These are phyloP conservation scores for Gossypium lobatum DNA, from an alignment of 441 rosid species.

Conservation along the genomic window DNA sequence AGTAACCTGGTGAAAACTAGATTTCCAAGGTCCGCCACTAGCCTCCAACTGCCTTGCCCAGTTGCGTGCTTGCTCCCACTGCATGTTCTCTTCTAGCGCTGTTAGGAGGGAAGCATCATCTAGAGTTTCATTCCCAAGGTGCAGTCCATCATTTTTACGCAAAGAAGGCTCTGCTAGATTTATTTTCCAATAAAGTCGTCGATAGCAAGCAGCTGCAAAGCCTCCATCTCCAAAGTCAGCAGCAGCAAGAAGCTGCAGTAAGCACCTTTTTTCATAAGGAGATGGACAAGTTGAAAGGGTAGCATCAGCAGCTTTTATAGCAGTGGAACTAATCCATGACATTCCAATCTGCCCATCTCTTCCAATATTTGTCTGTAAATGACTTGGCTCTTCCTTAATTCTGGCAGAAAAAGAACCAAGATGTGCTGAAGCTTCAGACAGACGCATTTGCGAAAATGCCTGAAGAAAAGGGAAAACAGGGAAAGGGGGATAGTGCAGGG, in stretches of 20 bases:
- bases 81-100: constrained; percentile 77
- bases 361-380: constrained; percentile 44
- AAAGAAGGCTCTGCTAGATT: constrained; percentile 91
- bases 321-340: constrained; percentile 85
- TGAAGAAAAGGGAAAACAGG: constrained; percentile 24
- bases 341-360: constrained; percentile 66
- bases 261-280: constrained; percentile 95
- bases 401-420: constrained; percentile 89
- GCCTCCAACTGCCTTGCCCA: constrained; percentile 98
- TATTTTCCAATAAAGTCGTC: constrained; percentile 87
- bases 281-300: constrained; percentile 88
- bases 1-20: constrained; percentile 82
- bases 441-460: constrained; percentile 99
- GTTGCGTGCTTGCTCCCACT: constrained; percentile 98
- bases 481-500: not conserved
- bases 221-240: constrained; percentile 97
- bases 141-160: constrained; percentile 59
- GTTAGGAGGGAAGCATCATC: constrained; percentile 89
- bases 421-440: constrained; percentile 97
- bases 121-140: constrained; percentile 77
- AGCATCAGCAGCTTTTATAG: constrained; percentile 91
- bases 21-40: constrained; percentile 85
- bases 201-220: constrained; percentile 64
- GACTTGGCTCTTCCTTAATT: constrained; percentile 70
- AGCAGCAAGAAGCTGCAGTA: constrained; percentile 85